Conservation (phyloP, 1,284 basidiomycete species). For the Moesziomyces antarcticus region DNA sequence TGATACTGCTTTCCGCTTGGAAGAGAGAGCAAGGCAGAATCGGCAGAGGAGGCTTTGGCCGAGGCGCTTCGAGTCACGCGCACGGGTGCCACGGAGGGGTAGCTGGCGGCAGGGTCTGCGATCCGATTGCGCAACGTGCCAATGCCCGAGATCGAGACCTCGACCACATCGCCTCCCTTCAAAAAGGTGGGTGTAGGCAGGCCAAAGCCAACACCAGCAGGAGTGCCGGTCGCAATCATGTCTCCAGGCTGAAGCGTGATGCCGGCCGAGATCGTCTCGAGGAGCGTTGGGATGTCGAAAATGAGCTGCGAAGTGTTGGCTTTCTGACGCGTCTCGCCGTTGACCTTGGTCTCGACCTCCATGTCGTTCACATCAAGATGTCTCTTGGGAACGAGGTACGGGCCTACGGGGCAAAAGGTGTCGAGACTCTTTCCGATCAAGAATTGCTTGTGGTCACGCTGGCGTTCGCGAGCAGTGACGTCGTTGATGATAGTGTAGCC, state of each 20-base stretch:
- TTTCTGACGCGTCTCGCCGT: conserved; percentile 5
- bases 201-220: conserved; percentile 10
- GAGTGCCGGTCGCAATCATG: conserved; percentile 7
- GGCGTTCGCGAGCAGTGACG: conserved; percentile 9
- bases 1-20: conserved; percentile 8
- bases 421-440: conserved; percentile 11
- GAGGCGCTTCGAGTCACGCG: background rate
- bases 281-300: conserved; percentile 10
- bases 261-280: conserved; percentile 13
- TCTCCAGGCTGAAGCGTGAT: conserved; percentile 11
- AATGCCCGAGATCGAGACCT: conserved; percentile 7
- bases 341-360: conserved; percentile 8
- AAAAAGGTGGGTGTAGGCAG: conserved; percentile 5
- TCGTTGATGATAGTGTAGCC: conserved; percentile 15
- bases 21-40: conserved; percentile 1
- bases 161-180: conserved; percentile 9
- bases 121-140: conserved; percentile 8
- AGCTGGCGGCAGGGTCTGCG: background rate
- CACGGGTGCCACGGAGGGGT: conserved; percentile 3
- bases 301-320: conserved; percentile 11
- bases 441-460: conserved; percentile 15
- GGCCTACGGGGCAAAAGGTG: conserved; percentile 9
- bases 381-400: conserved; percentile 5
- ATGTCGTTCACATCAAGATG: conserved; percentile 1
- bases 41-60: background rate